Conservation (phyloP, 2,329 filamentous ascomycete genomes). For the Ophiostoma quercus region DNA sequence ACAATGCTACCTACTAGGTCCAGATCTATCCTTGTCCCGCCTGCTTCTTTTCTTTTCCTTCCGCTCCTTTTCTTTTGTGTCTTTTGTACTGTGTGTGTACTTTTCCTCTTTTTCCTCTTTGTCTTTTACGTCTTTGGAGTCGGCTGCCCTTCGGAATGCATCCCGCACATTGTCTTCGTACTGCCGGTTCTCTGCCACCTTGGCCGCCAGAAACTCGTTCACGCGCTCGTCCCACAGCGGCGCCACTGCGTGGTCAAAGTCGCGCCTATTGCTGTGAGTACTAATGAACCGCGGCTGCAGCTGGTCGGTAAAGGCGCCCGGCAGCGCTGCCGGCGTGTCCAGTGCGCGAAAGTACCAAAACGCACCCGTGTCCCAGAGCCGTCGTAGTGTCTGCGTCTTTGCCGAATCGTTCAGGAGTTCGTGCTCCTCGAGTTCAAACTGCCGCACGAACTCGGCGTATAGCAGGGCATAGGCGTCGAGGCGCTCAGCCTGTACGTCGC, state of each 20-base stretch:
- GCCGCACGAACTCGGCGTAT: not conserved
- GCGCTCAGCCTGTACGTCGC: not conserved
- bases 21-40: no score
- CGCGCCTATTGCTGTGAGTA: not conserved
- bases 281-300: not conserved
- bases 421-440: not conserved
- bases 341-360: slow-evolving; percentile 1
- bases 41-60: no score
- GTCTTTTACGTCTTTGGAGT: no score
- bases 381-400: not conserved
- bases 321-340: not conserved
- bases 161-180: not conserved
- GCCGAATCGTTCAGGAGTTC: not conserved
- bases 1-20: no score
- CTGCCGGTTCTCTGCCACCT: not conserved
- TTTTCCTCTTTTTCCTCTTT: no score
- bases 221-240: not conserved
- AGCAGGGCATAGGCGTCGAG: not conserved
- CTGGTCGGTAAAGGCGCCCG: not conserved
- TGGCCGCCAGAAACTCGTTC: not conserved
- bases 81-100: no score
- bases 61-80: no score
- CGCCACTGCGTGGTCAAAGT: not conserved
- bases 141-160: not conserved
- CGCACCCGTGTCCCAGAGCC: not conserved